Base-by-base conservation (phyloP, 2,329 filamentous ascomycete genomes). In the Cladosporium sp. region DNA sequence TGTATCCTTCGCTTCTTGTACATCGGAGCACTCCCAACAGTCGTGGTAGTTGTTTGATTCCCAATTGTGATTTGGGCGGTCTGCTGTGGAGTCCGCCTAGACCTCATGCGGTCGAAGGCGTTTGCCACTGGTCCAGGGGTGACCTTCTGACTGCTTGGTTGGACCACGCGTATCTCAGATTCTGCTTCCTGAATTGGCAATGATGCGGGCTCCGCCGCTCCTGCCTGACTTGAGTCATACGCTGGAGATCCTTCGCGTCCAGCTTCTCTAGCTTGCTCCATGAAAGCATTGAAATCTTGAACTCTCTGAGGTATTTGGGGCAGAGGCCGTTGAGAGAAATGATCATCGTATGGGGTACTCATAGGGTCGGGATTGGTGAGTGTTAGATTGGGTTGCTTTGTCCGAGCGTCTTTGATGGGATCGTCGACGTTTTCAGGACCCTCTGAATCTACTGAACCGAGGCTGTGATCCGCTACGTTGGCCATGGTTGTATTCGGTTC, bases 41-140 rank as follows among this genome's bases (percentile, higher is more conserved):
- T 69, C 36, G 87, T 83, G 24, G 88, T 88, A 0, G 86, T 89
- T 0, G 88, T 92, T 55, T 84, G 85, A 68, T 88, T 83, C 1
- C 90, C 91, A 64, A 94, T 87, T 0, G 90, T 93, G 58, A 94
- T 91, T 1, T 90, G 92, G 24, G 91, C 90, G 61, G 89, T 80
- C 71, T 92, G 88, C 32, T 84, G 79, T 1, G 85, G 84, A 1
- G 84, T 80, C 38, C 90, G 84, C 73, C 87, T 90, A 0, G 85
- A 83, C 18, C 87, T 82, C 86, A 89, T 89, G 21, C 85, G 83
- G 74, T 88, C 86, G 70, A 89, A 89, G 1, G 87, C 87, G 72
- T 84, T 87, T 61, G 85, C 84, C 28, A 90, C 79, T 0, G 82
- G 74, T 52, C 83, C 83, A 18, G 80, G 77, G 2, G 78, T 79